Evolutionary conservation across 306 rosid genomes (phyloP).

Genomic region (Medicago arabica): DNA sequence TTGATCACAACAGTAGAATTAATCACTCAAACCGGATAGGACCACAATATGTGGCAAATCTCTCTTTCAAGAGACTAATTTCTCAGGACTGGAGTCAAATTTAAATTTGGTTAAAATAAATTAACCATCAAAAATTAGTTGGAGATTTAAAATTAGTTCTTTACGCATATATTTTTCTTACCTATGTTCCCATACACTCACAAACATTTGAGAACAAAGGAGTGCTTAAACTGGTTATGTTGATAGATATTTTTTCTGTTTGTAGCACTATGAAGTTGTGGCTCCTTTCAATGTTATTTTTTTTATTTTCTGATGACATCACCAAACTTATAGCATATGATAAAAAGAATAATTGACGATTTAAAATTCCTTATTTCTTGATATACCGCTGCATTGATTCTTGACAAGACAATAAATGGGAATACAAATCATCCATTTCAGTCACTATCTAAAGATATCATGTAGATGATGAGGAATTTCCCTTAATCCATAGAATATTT

Average conservation of each 20-base stretch:
- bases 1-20: no score
- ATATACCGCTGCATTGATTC: slow-evolving; percentile 38
- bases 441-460: slow-evolving; percentile 18
- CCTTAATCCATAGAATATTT: slow-evolving; percentile 34
- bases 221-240: background rate
- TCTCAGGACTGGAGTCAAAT: no score
- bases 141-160: no score
- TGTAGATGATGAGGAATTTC: slow-evolving; percentile 38
- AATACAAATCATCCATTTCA: background rate
- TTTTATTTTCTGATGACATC: slow-evolving; percentile 16
- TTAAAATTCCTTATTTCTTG: background rate
- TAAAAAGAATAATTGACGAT: slow-evolving; percentile 28
- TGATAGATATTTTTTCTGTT: background rate
- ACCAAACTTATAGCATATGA: slow-evolving; percentile 30
- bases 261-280: no score
- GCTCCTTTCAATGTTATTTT: no score
- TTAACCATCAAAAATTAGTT: no score
- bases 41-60: no score
- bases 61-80: no score
- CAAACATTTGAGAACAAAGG: background rate
- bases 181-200: background rate
- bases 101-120: no score
- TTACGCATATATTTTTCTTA: background rate
- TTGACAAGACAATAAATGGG: slow-evolving; percentile 42
- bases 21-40: no score